A percentile compares a stretch with the other conserved stretches of the same genome.
Conservation (phyloP, 306 rosid genomes). For the Bauhinia variegata region DNA sequence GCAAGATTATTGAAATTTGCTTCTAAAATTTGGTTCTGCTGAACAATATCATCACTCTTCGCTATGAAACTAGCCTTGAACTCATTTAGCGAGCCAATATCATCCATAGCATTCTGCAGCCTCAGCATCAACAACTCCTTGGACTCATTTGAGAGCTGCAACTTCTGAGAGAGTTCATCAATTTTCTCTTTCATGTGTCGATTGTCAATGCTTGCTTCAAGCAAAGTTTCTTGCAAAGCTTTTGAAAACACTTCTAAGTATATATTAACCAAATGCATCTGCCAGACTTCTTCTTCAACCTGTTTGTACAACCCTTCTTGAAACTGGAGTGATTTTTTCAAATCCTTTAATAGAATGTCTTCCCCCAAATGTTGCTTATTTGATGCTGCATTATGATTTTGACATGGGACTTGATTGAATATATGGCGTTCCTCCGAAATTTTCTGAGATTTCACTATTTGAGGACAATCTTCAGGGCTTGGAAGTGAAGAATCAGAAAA, state of each 20-base stretch:
- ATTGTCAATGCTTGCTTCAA: slow-evolving; percentile 66
- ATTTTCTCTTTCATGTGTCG: slow-evolving; percentile 56
- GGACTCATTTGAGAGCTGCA: slow-evolving; percentile 72
- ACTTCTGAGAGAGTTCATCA: slow-evolving; percentile 68
- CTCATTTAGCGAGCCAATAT: slow-evolving; percentile 62
- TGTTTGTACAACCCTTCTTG: slow-evolving; percentile 84
- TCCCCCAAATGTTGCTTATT: slow-evolving; percentile 63
- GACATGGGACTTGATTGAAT: slow-evolving; percentile 49
- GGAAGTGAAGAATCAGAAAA: slow-evolving; percentile 70
- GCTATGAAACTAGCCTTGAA: slow-evolving; percentile 58
- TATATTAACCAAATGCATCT: slow-evolving; percentile 71
- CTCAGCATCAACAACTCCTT: slow-evolving; percentile 65
- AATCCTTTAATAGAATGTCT: slow-evolving; percentile 60
- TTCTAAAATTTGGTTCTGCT: slow-evolving; percentile 66
- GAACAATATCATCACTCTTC: slow-evolving; percentile 67
- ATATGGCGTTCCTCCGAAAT: slow-evolving; percentile 49
- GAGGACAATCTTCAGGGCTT: slow-evolving; percentile 47
- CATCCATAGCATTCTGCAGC: slow-evolving; percentile 73
- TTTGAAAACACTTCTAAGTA: slow-evolving; percentile 82
- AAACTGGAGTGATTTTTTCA: slow-evolving; percentile 72
- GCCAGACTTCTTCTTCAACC: slow-evolving; percentile 82
- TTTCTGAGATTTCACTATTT: slow-evolving; percentile 46
- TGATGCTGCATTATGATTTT: slow-evolving; percentile 50
- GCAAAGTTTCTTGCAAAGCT: slow-evolving; percentile 76
- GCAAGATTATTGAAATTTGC: slow-evolving; percentile 50